A percentile compares a stretch with the other conserved stretches of the same genome.
Conservation (phyloP, 257 asterid genomes). For the Lantana camara region DNA sequence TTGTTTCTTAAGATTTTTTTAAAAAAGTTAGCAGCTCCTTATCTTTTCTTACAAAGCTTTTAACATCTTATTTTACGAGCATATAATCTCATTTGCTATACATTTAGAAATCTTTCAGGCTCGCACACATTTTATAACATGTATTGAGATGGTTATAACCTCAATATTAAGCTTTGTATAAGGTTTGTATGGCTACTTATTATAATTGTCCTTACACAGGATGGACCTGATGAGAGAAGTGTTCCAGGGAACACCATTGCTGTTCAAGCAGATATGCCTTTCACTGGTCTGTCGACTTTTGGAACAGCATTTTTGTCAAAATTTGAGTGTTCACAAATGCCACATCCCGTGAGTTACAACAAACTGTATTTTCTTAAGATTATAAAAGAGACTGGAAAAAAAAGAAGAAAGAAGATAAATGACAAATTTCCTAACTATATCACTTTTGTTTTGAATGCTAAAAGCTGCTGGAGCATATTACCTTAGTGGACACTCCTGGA, state of each 20-base stretch:
- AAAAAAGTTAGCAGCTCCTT: too few relatives aligned
- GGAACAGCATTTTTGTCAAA: conserved; percentile 57
- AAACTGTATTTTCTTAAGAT: not conserved
- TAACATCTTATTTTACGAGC: too few relatives aligned
- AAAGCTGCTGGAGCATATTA: conserved; percentile 50
- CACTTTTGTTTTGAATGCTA: conserved; percentile 23
- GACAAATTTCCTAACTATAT: not conserved
- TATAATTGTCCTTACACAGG: conserved; percentile 36
- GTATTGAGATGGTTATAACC: too few relatives aligned
- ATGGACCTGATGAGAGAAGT: conserved; percentile 78
- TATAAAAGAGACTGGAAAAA: not conserved
- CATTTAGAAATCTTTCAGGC: too few relatives aligned
- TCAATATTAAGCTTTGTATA: not conserved
- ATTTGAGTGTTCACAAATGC: conserved; percentile 64
- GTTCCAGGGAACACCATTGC: conserved; percentile 81
- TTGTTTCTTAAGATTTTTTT: too few relatives aligned
- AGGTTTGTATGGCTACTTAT: conserved; percentile 3
- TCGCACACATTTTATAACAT: too few relatives aligned
- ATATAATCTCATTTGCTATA: too few relatives aligned
- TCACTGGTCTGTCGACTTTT: conserved; percentile 59
- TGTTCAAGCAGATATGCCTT: conserved; percentile 86
- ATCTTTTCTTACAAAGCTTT: too few relatives aligned
- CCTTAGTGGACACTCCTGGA: conserved; percentile 69
- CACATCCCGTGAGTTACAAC: conserved; percentile 47
- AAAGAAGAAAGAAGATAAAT: not conserved